phyloP scores from a whole-genome alignment of 345 rosid species.

The Moricandia arvensis region DNA sequence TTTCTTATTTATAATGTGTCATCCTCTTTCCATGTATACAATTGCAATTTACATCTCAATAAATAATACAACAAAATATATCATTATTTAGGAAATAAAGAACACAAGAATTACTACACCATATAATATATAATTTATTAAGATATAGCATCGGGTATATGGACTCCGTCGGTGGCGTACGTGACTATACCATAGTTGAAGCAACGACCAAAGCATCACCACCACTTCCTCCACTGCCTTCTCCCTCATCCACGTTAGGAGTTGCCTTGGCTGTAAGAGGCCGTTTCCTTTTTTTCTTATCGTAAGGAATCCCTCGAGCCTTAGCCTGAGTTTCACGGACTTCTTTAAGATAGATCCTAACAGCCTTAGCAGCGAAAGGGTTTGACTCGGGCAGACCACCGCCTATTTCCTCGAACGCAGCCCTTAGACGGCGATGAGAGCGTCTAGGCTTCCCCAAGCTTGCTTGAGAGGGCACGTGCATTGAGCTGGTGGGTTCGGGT shows the following conservation, averaged over 20 bases:
- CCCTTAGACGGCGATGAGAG: conserved; percentile 94
- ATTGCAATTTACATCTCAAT: conserved; percentile 39
- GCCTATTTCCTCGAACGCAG: conserved; percentile 91
- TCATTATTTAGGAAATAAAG: neutral
- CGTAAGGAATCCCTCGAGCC: conserved; percentile 92
- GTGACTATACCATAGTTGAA: neutral
- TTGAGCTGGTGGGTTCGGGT: conserved; percentile 86
- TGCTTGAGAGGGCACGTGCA: conserved; percentile 92
- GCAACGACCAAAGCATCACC: conserved; percentile 19
- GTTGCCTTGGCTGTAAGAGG: neutral
- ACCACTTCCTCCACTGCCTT: conserved; percentile 23
- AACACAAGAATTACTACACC: conserved; percentile 1
- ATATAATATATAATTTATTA: neutral
- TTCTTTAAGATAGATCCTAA: conserved; percentile 78
- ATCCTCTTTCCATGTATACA: conserved; percentile 23
- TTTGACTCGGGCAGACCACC: conserved; percentile 74
- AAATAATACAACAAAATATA: neutral
- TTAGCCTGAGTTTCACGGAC: conserved; percentile 92
- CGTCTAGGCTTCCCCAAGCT: conserved; percentile 98
- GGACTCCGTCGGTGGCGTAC: neutral
- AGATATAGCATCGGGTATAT: neutral
- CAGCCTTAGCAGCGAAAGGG: conserved; percentile 86
- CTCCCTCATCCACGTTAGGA: neutral
- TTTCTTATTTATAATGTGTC: too few relatives aligned
- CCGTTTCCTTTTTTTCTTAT: conserved; percentile 76